Evolutionary conservation across 1,284 basidiomycete genomes (phyloP), one percentile per base, ranked within the genome.

Genomic region (Mrakiaceae sp.): DNA sequence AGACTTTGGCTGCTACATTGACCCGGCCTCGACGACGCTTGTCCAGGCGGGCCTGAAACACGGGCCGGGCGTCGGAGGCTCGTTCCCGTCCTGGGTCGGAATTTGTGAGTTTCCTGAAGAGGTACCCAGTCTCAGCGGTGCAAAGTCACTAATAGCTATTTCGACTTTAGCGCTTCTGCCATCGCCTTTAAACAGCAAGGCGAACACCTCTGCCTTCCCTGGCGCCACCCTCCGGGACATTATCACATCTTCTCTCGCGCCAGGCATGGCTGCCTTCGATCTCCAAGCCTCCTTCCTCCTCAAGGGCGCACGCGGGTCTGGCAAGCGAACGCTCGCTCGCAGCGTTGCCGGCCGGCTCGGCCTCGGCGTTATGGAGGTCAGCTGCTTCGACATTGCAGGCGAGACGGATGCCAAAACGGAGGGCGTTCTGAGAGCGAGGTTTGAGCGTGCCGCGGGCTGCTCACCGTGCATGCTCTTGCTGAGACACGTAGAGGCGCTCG

Each of bases 401-500:
- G 94, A 98, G 65, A 88, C 83, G 44, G 84, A 88, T 59, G 78
- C 80, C 2, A 87, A 88, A 68, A 91, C 90, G 0, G 88, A 92
- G 71, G 90, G 83, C 1, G 82, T 81, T 0, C 78, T 98, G 0
- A 82, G 82, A 46, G 85, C 87, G 5, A 82, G 85, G 3, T 85
- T 97, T 69, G 90, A 93, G 62, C 84, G 86, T 74, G 92, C 91
- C 0, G 78, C 81, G 8, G 77, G 82, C 7, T 93, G 89, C 72
- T 84, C 90, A 0, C 96, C 96, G 0, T 95, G 90, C 71, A 79
- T 98, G 49, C 75, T 98, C 14, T 76, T 97, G 2, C 77, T 99
- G 54, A 81, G 87, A 14, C 86, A 96, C 70, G 77, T 93, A 39
- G 92, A 98, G 70, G 94, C 89, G 0, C 78, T 98, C 9, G 81